Conservation (phyloP, 139 green algal genomes). For the Ulvella scutata region DNA sequence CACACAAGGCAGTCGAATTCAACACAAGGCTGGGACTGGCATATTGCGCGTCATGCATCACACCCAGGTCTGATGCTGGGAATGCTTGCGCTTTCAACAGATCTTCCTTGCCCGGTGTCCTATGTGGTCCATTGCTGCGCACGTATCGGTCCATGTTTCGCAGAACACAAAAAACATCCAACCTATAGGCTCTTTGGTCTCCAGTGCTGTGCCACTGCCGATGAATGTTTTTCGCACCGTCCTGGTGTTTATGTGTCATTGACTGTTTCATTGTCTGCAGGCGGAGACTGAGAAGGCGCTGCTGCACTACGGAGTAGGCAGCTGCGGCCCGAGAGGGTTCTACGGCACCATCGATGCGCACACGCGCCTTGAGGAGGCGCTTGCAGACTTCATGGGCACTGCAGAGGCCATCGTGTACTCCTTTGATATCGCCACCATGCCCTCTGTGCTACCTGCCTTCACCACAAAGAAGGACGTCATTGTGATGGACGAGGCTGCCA, state of each 20-base stretch:
- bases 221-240: not conserved
- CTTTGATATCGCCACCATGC: conserved; percentile 82
- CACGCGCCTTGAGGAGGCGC: conserved; percentile 61
- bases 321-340: conserved; percentile 93
- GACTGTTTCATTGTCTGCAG: too few species aligned
- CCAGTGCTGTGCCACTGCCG: not conserved
- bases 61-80: too few species aligned
- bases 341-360: conserved; percentile 97
- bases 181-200: conserved; percentile 3
- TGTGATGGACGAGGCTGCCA: conserved; percentile 45
- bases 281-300: conserved; percentile 33
- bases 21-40: too few species aligned
- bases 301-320: conserved; percentile 86
- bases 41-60: too few species aligned
- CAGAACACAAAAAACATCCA: too few species aligned
- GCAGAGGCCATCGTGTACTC: conserved; percentile 83
- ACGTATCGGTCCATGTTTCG: too few species aligned
- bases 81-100: too few species aligned
- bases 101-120: too few species aligned
- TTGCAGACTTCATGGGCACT: conserved; percentile 53
- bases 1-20: too few species aligned
- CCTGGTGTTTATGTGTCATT: too few species aligned
- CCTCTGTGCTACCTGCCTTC: conserved; percentile 86
- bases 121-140: too few species aligned
- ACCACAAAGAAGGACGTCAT: conserved; percentile 78